Base-by-base conservation (phyloP, 192 early-diverging fungal species). In the Martensiomyces pterosporus region DNA sequence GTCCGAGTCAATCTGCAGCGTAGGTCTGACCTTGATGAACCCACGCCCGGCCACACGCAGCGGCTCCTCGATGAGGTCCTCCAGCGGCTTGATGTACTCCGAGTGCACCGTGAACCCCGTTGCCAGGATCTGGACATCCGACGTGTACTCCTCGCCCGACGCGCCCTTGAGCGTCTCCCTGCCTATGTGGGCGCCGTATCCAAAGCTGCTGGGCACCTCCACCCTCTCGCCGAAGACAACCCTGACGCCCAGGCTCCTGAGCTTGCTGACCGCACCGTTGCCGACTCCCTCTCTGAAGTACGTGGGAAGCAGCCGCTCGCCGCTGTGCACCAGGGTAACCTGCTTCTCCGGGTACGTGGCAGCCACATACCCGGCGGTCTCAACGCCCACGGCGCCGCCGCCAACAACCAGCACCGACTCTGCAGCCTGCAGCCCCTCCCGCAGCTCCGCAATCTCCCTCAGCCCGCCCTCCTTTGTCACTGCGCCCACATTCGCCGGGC, bases 381-480 rank as follows among this genome's bases (percentile, higher is more conserved):
- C 79, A 33, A 83, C 63, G 13, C 83, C 83, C 3, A 80, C 78
- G 3, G 81, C 62, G 2, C 83, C 83, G 23, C 81, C 83, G 37
- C 83, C 83, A 14, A 83, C 47, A 32, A 85, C 75, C 8, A 85
- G 42, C 29, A 83, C 52, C 1, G 72, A 55, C 18, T 62, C 23
- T 2, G 81, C 78, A 7, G 36, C 24, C 3, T 63, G 56, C 22
- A 85, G 29, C 6, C 65, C 68, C 5, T 36, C 32, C 4, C 74
- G 61, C n/a, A 67, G 49, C 42, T 37, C 24, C 3, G 26, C 35
- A 27, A 80, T 60, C 19, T 76, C 61, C 13, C 29, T 49, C 24
- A 67, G 10, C 9, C 54, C 68, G 5, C 54, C 63, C 21, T 69
- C 75, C 43, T 68, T 68, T 46, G 56, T 75, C 9, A 45, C 26